Evolutionary conservation across 257 asterid species (phyloP).

Genomic region (Lycium ferocissimum): DNA sequence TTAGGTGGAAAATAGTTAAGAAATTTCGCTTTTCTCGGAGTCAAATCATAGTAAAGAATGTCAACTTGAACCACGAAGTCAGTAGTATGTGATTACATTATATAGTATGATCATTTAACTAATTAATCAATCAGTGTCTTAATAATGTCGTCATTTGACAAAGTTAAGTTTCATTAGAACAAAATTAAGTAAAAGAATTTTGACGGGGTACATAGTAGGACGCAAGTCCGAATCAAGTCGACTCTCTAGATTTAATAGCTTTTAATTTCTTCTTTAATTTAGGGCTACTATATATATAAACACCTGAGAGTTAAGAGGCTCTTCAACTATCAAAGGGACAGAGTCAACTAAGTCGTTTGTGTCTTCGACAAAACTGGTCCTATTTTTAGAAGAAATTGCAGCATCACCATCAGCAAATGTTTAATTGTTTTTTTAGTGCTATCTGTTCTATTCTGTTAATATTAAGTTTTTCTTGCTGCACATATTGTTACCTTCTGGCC

Average conservation of each 20-base stretch:
- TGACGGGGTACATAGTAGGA: background rate
- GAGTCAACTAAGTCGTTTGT: too few relatives aligned
- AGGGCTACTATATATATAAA: background rate
- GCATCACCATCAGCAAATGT: background rate
- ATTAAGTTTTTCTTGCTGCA: background rate
- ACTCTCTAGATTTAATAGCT: background rate
- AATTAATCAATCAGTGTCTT: background rate
- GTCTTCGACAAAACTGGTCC: background rate
- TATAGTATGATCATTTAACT: background rate
- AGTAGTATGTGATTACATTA: background rate
- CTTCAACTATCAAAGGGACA: constrained; percentile 4
- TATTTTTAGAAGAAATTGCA: background rate
- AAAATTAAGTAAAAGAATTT: background rate
- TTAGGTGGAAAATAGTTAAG: background rate
- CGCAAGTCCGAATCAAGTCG: constrained; percentile 5
- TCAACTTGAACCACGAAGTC: background rate
- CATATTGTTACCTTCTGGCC: background rate
- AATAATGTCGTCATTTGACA: background rate
- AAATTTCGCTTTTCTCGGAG: background rate
- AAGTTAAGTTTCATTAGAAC: background rate
- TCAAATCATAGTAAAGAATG: background rate
- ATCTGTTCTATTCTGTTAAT: background rate
- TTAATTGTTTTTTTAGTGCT: background rate
- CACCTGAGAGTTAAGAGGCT: background rate
- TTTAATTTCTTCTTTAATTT: background rate